These are phyloP conservation scores for Pleurozium schreberi DNA, from an alignment of 225 moss, liverwort and hornwort genomes.

Conservation along the genomic window DNA sequence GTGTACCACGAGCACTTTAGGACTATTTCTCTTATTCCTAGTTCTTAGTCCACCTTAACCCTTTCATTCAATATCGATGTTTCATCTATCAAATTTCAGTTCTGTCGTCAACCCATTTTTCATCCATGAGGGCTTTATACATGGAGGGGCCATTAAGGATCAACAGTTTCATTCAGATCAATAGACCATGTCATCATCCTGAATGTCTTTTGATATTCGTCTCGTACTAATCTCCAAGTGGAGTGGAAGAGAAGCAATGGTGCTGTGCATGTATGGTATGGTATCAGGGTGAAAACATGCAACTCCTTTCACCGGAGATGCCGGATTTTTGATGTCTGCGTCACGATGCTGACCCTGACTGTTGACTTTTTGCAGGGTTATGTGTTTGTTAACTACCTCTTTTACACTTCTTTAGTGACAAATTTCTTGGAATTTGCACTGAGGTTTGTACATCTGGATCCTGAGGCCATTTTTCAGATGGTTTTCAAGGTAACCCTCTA, in stretches of 20 bases:
- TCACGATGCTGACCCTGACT: background rate
- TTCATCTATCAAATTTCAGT: background rate
- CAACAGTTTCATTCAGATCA: background rate
- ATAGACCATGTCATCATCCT: background rate
- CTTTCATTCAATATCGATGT: background rate
- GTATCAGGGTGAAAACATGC: background rate
- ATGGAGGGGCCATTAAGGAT: background rate
- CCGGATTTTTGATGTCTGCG: background rate
- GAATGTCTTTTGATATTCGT: background rate
- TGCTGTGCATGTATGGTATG: background rate
- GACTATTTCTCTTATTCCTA: background rate
- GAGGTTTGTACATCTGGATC: slow-evolving; percentile 50
- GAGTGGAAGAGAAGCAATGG: background rate
- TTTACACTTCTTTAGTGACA: slow-evolving; percentile 46
- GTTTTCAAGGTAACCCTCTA: slow-evolving; percentile 38
- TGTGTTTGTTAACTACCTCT: slow-evolving; percentile 49
- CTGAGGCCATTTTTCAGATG: slow-evolving; percentile 53
- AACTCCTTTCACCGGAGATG: background rate
- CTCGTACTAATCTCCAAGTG: background rate
- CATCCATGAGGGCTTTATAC: background rate
- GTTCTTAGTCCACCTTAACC: background rate
- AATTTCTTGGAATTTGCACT: slow-evolving; percentile 49
- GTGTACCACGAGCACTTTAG: background rate
- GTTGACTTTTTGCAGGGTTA: slow-evolving; percentile 26
- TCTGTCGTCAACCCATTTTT: background rate